Conservation (phyloP, 352 stramenopile genomes). For the Globisporangium paddicum region DNA sequence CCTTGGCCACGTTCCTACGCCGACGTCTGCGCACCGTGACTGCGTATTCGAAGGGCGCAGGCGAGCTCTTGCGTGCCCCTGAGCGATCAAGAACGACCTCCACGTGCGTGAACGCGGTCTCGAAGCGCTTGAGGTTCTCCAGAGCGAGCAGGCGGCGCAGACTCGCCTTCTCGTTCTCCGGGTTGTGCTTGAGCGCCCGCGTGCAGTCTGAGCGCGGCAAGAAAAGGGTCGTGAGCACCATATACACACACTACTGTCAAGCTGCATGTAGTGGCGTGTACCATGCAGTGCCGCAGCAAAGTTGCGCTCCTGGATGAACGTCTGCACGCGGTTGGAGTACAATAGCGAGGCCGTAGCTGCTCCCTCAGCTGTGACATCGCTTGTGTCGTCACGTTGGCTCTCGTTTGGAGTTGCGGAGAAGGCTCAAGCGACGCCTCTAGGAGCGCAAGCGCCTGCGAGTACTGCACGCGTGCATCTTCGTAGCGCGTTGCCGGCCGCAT, state of each 20-base stretch:
- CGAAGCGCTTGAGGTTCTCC: conserved; percentile 80
- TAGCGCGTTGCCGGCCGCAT: conserved; percentile 55
- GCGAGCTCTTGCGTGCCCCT: conserved; percentile 3
- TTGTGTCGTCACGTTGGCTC: neutral
- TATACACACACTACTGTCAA: neutral
- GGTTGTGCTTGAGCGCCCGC: conserved; percentile 45
- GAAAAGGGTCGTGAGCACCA: neutral
- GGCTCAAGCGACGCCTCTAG: conserved; percentile 12
- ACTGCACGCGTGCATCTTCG: conserved; percentile 43
- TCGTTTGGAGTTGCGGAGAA: neutral
- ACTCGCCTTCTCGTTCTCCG: conserved; percentile 60
- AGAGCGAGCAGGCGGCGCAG: conserved; percentile 55
- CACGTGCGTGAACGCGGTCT: conserved; percentile 44
- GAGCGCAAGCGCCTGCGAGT: conserved; percentile 35
- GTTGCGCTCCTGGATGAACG: conserved; percentile 65
- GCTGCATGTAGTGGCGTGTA: conserved; percentile 9
- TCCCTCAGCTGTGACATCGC: neutral
- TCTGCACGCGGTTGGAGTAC: conserved; percentile 64
- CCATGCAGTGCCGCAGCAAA: conserved; percentile 57
- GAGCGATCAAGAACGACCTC: conserved; percentile 35
- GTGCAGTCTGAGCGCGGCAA: conserved; percentile 31
- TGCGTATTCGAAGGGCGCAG: conserved; percentile 51
- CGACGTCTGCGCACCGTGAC: conserved; percentile 39
- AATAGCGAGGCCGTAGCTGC: conserved; percentile 29
- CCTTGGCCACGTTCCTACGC: conserved; percentile 47